These are phyloP conservation scores for Podila clonocystis DNA, from an alignment of 192 early-diverging fungal genomes.

Conservation along the genomic window DNA sequence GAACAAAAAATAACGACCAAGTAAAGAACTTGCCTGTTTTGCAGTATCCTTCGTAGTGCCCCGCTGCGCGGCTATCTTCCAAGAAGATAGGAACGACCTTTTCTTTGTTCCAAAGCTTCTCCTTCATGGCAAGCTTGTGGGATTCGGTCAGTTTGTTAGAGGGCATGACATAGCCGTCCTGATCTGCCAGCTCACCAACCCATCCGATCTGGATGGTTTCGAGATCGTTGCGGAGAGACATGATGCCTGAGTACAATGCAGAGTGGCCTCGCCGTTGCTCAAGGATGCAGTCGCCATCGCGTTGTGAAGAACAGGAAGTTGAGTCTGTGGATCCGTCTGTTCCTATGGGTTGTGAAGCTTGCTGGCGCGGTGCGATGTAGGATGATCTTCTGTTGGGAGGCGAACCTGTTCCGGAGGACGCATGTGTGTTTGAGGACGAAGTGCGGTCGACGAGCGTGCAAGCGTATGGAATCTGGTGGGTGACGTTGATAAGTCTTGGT, in stretches of 20 bases:
- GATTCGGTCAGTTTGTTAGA: conserved; percentile 57
- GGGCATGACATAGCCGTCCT: conserved; percentile 54
- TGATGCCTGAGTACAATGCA: conserved; percentile 88
- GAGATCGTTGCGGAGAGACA: conserved; percentile 66
- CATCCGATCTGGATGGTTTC: conserved; percentile 81
- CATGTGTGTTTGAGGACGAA: neutral
- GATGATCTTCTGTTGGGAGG: conserved; percentile 10
- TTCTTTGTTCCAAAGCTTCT: conserved; percentile 60
- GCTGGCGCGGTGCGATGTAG: neutral
- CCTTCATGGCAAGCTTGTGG: conserved; percentile 60
- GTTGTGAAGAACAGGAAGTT: neutral
- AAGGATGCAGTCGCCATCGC: conserved; percentile 53
- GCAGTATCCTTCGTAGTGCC: conserved; percentile 98
- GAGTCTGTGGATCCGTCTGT: neutral
- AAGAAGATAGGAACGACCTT: conserved; percentile 85
- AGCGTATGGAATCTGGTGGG: conserved; percentile 63
- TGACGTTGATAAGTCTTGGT: conserved; percentile 60
- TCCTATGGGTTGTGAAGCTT: neutral
- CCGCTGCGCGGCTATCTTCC: conserved; percentile 71
- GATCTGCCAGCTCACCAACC: conserved; percentile 66
- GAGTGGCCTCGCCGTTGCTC: conserved; percentile 81
- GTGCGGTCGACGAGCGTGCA: conserved; percentile 32
- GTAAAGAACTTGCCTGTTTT: conserved; percentile 72
- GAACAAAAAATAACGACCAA: neutral
- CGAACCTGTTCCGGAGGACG: neutral